Evolutionary conservation across 257 asterid species (phyloP).

Genomic region (Salvia hispanica): DNA sequence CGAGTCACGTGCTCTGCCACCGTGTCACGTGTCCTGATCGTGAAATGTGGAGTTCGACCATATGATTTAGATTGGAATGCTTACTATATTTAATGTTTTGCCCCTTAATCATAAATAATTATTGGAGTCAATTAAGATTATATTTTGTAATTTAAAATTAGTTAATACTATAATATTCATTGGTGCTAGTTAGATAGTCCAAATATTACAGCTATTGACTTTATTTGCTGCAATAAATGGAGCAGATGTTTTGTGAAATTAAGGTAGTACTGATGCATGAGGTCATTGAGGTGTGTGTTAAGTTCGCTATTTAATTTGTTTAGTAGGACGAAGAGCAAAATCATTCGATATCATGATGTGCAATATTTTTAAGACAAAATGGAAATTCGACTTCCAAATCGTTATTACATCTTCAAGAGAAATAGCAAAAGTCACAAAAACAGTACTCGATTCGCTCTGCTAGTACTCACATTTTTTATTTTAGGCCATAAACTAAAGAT

Average conservation of each 20-base stretch:
- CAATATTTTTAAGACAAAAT: too few relatives aligned
- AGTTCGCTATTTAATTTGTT: background rate
- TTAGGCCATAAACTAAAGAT: too few relatives aligned
- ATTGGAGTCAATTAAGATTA: background rate
- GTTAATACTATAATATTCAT: background rate
- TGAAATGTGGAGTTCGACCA: slow-evolving; percentile 32
- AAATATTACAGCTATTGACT: background rate
- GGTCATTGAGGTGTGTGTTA: background rate
- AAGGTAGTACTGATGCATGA: background rate
- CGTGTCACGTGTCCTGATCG: slow-evolving; percentile 46
- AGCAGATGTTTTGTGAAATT: background rate
- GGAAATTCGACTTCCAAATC: too few relatives aligned
- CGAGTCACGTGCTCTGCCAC: slow-evolving; percentile 32
- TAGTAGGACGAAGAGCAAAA: too few relatives aligned
- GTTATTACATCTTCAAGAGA: too few relatives aligned
- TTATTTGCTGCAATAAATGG: background rate
- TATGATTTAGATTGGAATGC: slow-evolving; percentile 24
- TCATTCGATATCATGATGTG: too few relatives aligned
- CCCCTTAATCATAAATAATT: background rate
- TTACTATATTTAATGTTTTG: slow-evolving; percentile 3
- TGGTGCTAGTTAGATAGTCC: background rate
- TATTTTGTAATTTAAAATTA: too few relatives aligned
- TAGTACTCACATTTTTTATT: too few relatives aligned
- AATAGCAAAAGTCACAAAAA: too few relatives aligned
- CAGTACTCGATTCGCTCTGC: too few relatives aligned